Base-by-base conservation (phyloP, 306 rosid genomes). In the Pachyrhizus erosus region DNA sequence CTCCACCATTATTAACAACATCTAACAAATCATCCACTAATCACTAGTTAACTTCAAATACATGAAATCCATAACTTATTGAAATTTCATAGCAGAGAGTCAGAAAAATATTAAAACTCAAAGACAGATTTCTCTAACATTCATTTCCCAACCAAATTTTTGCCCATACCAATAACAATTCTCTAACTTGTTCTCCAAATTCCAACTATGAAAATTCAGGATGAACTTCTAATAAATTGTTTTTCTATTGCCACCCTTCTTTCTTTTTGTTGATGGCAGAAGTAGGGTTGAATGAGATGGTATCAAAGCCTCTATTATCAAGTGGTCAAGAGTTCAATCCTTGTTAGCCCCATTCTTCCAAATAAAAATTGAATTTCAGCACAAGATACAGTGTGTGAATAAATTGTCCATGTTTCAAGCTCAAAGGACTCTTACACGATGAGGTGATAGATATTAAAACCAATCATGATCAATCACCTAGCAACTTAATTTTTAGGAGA, bases 121-220 rank as follows among this genome's bases (percentile, higher is more conserved):
- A 66, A 51, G 20, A 52, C 48, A 46, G 33, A 46, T 31, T 18
- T 64, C 34, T 77, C 37, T 48, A 64, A 17, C 65, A 21, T 62
- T 29, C 65, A 49, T 65, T 77, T 77, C 74, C 17, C 21, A 49
- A 77, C 51, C 73, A 77, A 62, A 45, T 60, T 31, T 62, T n/a
- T 46, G 31, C 70, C 48, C 34, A 45, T 64, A 4, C 9, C 61
- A 62, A 77, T 77, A 27, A 65, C 54, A 48, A 15, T 21, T 39
- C 21, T 54, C 68, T 37, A 55, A 62, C 46, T 42, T 34, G 6
- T 3, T 34, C 42, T 37, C 9, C 52, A 57, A 62, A 33, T 43
- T 37, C 9, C 52, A 57, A 62, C 48, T 43, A 45, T n/a, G 33
- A 77, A 77, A 77, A 29, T 14, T 77, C 81, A 62, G 9, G 73